Evolutionary conservation across 768 basidiomycete species (phyloP), one percentile per base, ranked within the genome.

Genomic region (Auriscalpium orientale): DNA sequence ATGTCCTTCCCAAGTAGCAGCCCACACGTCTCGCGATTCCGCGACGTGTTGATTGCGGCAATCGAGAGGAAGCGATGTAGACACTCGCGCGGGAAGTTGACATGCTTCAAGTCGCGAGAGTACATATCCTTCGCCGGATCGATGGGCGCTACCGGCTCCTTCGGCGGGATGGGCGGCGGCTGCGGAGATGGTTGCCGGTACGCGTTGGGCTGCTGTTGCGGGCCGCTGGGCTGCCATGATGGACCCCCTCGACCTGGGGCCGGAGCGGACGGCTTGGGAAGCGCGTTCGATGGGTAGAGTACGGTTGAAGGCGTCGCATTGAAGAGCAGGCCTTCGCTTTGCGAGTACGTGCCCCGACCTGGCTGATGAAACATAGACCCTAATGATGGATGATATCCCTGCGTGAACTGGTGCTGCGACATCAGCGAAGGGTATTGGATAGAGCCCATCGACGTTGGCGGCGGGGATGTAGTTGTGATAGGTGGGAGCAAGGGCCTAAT

Each of bases 21-120:
- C 37, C 91, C 93, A 67, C 92, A 94, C 1, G 93, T 97, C 73
- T 97, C 93, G 52, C 80, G 75, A 62, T 91, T 90, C 66, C 78
- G 73, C 49, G 76, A 73, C 15, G 92, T 97, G 66, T 95, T 95
- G 28, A 83, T 76, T 22, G 79, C 76, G 1, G 93, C 92, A 51
- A 92, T 85, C 13, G 79, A 77, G 5, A 91, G 68, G 72, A 95
- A 95, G 2, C 84, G 78, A 2, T 79, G 75, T n/a, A 94, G 76
- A 56, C 86, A 83, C 20, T 85, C 82, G 8, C 82, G 74, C 10
- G 93, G 93, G 0, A 95, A 75, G 16, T 72, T 75, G 7, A 94
- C 82, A 0, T 75, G 76, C 68, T 84, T 84, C 52, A 87, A 76
- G 54, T 79, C 79, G 33, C 67, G 72, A 35, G 65, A 51, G 13